A percentile compares a stretch with the other conserved stretches of the same genome.
Conservation (phyloP, 139 green algal genomes). For the Coelastrella sp. region DNA sequence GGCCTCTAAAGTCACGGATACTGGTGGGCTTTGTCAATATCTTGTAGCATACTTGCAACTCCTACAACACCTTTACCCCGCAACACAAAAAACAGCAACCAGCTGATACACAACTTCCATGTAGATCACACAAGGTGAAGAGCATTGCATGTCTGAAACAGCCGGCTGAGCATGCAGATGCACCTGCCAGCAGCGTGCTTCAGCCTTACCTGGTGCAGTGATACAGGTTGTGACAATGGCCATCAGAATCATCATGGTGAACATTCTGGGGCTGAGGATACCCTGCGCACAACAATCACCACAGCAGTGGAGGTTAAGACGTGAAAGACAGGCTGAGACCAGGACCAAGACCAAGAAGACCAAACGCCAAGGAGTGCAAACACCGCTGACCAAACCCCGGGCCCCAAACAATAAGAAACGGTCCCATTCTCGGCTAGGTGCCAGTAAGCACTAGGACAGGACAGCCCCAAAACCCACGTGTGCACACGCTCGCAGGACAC, state of each 20-base stretch:
- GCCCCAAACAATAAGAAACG: background rate
- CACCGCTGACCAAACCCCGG: background rate
- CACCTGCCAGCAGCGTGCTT: background rate
- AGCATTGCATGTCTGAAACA: background rate
- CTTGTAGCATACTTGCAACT: too few relatives aligned
- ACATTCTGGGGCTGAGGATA: constrained; percentile 44
- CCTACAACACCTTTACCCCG: too few relatives aligned
- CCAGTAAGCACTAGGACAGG: too few relatives aligned
- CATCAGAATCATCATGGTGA: constrained; percentile 56
- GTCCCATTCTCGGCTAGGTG: too few relatives aligned
- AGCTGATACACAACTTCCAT: too few relatives aligned
- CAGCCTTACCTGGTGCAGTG: constrained; percentile 32
- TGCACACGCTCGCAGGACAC: too few relatives aligned
- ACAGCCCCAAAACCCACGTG: too few relatives aligned
- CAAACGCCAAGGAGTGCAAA: background rate
- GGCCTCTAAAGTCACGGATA: too few relatives aligned
- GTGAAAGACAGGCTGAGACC: background rate
- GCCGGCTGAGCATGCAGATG: background rate
- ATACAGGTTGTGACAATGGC: constrained; percentile 47
- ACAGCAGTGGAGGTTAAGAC: background rate
- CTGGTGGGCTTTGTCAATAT: too few relatives aligned
- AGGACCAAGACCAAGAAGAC: too few relatives aligned
- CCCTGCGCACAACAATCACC: constrained; percentile 8
- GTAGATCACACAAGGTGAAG: too few relatives aligned
- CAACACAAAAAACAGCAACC: too few relatives aligned